These are phyloP conservation scores for Acanthamoeba triangularis DNA, from an alignment of 208 protist genomes.

Conservation along the genomic window DNA sequence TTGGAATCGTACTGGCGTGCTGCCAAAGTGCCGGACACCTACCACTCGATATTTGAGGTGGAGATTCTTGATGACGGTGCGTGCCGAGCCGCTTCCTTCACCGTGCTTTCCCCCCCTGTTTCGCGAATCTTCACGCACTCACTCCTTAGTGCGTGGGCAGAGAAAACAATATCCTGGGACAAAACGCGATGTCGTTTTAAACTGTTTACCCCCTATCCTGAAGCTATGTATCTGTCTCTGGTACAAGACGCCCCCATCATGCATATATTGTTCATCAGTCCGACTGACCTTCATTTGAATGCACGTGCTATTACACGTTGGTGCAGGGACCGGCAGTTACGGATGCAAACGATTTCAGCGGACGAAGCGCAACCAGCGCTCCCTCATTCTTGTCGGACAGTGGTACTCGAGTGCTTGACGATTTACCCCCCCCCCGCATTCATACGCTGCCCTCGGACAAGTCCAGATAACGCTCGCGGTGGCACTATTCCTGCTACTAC, in stretches of 20 bases:
- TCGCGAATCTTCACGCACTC: too few species aligned
- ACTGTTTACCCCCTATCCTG: conserved; percentile 64
- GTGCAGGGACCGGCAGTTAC: not conserved
- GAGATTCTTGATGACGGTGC: conserved; percentile 41
- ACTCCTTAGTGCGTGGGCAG: too few species aligned
- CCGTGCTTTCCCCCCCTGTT: not conserved
- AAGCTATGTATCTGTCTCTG: conserved; percentile 53
- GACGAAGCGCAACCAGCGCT: not conserved
- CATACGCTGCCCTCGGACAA: too few species aligned
- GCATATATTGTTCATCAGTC: not conserved
- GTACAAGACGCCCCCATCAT: not conserved
- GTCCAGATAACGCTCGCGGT: too few species aligned
- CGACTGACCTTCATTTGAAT: not conserved
- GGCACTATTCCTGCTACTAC: not conserved
- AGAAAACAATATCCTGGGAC: conserved; percentile 46
- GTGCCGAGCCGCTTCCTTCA: too few species aligned
- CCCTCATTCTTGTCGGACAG: not conserved
- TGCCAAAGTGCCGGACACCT: conserved; percentile 24
- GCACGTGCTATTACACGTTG: not conserved
- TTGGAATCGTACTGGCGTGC: conserved; percentile 31
- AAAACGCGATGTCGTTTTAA: conserved; percentile 67
- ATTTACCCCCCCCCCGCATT: too few species aligned
- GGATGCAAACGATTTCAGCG: conserved; percentile 21
- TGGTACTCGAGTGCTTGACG: not conserved
- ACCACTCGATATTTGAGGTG: conserved; percentile 73